Percentiles rank a stretch among this genome's conserved stretches.
Conservation (phyloP, 1,139 yeast species). For the Petasospora rhodanensis region DNA sequence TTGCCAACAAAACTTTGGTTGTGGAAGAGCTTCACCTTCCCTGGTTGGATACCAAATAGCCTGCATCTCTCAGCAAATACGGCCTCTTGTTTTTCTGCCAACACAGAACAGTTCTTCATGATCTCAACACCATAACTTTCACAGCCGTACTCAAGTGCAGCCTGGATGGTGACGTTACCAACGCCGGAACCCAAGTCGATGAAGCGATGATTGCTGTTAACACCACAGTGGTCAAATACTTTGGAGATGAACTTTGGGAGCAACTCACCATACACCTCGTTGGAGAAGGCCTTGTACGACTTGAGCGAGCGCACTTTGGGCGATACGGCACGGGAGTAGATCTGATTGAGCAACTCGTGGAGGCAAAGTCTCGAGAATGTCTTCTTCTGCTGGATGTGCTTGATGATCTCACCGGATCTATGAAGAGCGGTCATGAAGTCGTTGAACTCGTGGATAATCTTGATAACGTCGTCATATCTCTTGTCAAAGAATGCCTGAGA, state of each 20-base stretch:
- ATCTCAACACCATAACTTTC: conserved; percentile 86
- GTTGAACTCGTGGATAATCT: conserved; percentile 39
- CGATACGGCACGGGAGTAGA: conserved; percentile 74
- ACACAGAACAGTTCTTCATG: conserved; percentile 73
- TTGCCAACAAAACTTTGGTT: conserved; percentile 72
- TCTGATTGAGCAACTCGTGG: conserved; percentile 66
- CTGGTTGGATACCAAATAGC: conserved; percentile 58
- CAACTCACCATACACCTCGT: conserved; percentile 87
- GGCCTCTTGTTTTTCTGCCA: conserved; percentile 55
- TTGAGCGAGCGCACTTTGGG: conserved; percentile 64
- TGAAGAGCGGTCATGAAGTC: conserved; percentile 32
- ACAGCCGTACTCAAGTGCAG: conserved; percentile 83
- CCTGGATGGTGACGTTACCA: conserved; percentile 87
- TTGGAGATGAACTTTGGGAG: conserved; percentile 72
- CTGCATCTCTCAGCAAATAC: conserved; percentile 57
- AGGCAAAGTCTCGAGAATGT: conserved; percentile 52
- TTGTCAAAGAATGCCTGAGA: conserved; percentile 37
- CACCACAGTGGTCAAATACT: conserved; percentile 59
- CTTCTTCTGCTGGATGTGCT: conserved; percentile 34
- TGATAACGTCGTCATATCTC: conserved; percentile 32
- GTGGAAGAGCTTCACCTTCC: conserved; percentile 54
- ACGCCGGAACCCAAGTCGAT: conserved; percentile 93
- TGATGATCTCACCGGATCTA: conserved; percentile 28
- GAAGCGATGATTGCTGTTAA: conserved; percentile 52
- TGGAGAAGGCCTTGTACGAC: conserved; percentile 80